Conservation (phyloP, 345 rosid genomes). For the Combretum micranthum region DNA sequence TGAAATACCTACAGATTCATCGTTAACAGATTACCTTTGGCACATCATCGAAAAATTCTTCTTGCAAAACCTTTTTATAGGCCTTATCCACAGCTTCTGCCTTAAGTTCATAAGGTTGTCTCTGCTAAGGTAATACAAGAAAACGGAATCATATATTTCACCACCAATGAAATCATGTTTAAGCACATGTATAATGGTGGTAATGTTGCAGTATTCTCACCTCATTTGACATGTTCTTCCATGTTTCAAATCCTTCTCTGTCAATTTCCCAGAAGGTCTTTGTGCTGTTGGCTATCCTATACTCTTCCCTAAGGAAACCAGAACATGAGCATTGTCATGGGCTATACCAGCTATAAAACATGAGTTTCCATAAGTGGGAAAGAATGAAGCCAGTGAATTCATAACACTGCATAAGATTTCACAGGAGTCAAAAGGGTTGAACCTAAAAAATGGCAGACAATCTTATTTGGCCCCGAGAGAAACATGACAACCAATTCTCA, state of each 20-base stretch:
- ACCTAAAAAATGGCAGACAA: too few relatives aligned
- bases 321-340: too few relatives aligned
- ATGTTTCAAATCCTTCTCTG: conserved; percentile 42
- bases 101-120: conserved; percentile 32
- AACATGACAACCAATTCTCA: too few relatives aligned
- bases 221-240: conserved; percentile 65
- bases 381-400: too few relatives aligned
- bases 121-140: conserved; percentile 35
- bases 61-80: conserved; percentile 23
- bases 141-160: neutral
- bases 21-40: conserved; percentile 20
- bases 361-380: too few relatives aligned
- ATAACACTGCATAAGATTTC: too few relatives aligned
- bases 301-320: conserved; percentile 38
- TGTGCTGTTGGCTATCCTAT: conserved; percentile 14
- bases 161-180: too few relatives aligned
- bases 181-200: too few relatives aligned
- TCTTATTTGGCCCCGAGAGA: too few relatives aligned
- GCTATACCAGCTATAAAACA: too few relatives aligned
- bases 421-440: too few relatives aligned
- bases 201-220: conserved; percentile 17
- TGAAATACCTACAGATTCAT: neutral
- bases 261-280: conserved; percentile 31
- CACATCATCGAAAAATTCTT: conserved; percentile 6
- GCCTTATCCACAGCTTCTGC: conserved; percentile 31